Base-by-base conservation (phyloP, 2,329 filamentous ascomycete genomes). In the Dactylellina leptospora region DNA sequence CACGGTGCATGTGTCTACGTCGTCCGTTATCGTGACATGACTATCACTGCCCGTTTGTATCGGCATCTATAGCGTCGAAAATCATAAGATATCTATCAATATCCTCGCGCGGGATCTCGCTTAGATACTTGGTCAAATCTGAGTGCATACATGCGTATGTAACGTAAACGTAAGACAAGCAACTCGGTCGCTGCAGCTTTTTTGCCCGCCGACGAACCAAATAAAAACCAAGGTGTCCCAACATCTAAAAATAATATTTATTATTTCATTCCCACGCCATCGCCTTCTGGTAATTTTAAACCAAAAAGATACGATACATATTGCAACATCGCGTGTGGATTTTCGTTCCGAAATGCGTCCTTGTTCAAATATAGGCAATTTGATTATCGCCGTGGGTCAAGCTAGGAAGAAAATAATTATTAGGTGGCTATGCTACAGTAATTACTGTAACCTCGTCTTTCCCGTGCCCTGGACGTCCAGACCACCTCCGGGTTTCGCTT, bases 111-210 rank as follows among this genome's bases (percentile, higher is more conserved):
- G n/a, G n/a, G n/a, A n/a, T 68, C 45, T 70, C 64, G 64, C 64
- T 62, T 70, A 60, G 56, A 58, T 18, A 53, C 20, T 13, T 55
- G 33, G 33, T 28, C 36, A 55, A 47, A 60, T 61, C 56, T 61
- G 28, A 38, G 44, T 61, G 44, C 30, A 51, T 51, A 44, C n/a
- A 42, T 30, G 23, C 33, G 55, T 56, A 70, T 70, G 64, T 70
- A 70, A 70, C 64, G 42, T 70, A 55, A 69, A 61, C 55, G 53
- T 62, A 53, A 70, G 56, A 62, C 64, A 61, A 50, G 51, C 48
- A 53, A 54, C 42, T 45, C 27, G 30, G n/a, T n/a, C n/a, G n/a
- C n/a, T n/a, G n/a, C n/a, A n/a, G n/a, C n/a, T n/a, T n/a, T 64
- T 64, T 45, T 53, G 56, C 44, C 56, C 51, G 44, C 60, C 22